Base-by-base conservation (phyloP, 2,329 filamentous ascomycete genomes). In the Cyclaneusma minus region DNA sequence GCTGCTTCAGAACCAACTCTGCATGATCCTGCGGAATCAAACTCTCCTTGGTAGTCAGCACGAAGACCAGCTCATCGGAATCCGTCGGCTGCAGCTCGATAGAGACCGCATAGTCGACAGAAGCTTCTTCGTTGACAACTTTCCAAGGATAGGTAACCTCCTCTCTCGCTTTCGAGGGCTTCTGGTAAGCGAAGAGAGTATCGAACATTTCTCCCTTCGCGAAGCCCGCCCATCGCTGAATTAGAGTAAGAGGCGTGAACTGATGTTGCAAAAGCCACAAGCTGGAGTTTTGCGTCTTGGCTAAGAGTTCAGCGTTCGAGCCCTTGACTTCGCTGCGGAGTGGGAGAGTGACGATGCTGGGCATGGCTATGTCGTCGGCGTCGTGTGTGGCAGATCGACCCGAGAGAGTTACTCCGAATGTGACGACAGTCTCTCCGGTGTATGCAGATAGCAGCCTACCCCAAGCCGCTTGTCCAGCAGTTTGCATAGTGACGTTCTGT, bases 121-220 rank as follows among this genome's bases (percentile, higher is more conserved):
- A 67, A 5, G 78, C 75, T 26, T 67, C 56, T 31, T 92, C 83
- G 10, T 68, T 55, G 1, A 68, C 35, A 0, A 79, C 35, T 5
- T 55, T 54, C 76, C 80, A 91, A 0, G 60, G 52, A 3, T 43
- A 22, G 4, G 16, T 18, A 18, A 22, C 22, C 1, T 46, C 29
- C 10, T 38, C 27, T 2, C 38, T 33, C 24, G 18, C 31, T 29
- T 18, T 36, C 11, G 27, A 51, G 37, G 31, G 58, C 36, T 79
- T 81, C 42, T 93, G 85, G 42, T 84, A 87, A 0, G 82, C 77
- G 32, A 94, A 69, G 2, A 94, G 58, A 0, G 83, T 87, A 42
- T 94, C 84, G 38, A 94, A 93, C 0, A 89, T 57, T 1, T 64
- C 55, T 5, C 67, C 62, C 13, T 75, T 68, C 1, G 73, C 56